Evolutionary conservation across 2,329 filamentous ascomycete species (phyloP).

Genomic region (Coniochaeta prunicola): DNA sequence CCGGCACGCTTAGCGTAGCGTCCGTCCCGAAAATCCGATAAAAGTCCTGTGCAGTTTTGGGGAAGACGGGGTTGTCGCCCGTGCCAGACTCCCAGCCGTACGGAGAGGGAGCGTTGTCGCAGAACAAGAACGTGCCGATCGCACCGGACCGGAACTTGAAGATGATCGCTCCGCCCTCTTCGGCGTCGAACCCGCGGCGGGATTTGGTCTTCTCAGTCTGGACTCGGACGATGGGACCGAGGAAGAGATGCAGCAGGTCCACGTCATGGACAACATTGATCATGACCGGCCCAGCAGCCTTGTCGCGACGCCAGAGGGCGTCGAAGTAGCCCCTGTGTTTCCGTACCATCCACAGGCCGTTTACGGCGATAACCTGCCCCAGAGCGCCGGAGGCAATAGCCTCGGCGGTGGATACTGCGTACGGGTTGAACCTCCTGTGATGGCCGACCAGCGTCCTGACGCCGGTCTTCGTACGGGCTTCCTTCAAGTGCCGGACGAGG

Average conservation of each 20-base stretch:
- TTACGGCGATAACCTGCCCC: conserved; percentile 42
- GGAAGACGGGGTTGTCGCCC: conserved; percentile 48
- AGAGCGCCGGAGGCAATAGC: conserved; percentile 30
- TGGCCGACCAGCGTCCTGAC: too few relatives aligned
- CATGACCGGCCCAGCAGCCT: conserved; percentile 33
- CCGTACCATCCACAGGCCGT: conserved; percentile 44
- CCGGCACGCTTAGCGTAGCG: conserved; percentile 45
- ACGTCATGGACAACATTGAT: conserved; percentile 58
- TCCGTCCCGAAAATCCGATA: too few relatives aligned
- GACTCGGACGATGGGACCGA: conserved; percentile 44
- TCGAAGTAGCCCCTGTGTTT: conserved; percentile 47
- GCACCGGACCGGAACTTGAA: conserved; percentile 45
- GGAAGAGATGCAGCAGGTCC: conserved; percentile 48
- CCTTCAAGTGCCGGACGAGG: too few relatives aligned
- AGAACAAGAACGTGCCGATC: conserved; percentile 49
- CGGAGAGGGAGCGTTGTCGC: conserved; percentile 42
- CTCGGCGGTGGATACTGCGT: too few relatives aligned
- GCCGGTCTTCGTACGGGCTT: too few relatives aligned
- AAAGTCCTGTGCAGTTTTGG: conserved; percentile 32
- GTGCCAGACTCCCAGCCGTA: conserved; percentile 51
- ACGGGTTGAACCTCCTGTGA: too few relatives aligned
- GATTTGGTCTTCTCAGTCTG: conserved; percentile 39
- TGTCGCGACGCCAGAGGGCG: conserved; percentile 36
- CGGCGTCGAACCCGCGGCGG: conserved; percentile 38
- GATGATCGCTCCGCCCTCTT: conserved; percentile 49